These are phyloP conservation scores for Pichia exigua DNA, from an alignment of 805 yeast genomes.

Conservation along the genomic window DNA sequence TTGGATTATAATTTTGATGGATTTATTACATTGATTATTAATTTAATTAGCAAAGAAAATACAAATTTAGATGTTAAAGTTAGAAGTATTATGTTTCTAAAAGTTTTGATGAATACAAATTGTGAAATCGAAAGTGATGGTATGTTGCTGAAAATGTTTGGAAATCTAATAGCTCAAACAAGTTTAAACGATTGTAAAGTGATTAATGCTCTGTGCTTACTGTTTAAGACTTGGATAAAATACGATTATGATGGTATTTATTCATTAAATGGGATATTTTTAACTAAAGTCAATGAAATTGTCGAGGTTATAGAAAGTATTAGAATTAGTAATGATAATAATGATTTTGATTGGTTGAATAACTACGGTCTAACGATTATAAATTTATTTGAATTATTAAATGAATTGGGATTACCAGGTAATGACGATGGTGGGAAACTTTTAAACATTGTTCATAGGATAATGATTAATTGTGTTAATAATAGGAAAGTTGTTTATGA, in stretches of 20 bases:
- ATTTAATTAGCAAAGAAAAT: background rate
- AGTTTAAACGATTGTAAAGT: background rate
- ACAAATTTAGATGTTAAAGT: background rate
- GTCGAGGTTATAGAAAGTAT: background rate
- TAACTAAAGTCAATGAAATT: conserved; percentile 2
- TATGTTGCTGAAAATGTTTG: background rate
- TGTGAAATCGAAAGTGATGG: background rate
- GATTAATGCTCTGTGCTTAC: background rate
- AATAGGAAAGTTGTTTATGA: background rate
- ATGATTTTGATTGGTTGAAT: conserved; percentile 1
- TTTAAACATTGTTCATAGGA: background rate
- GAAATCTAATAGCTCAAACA: background rate
- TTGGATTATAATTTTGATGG: background rate
- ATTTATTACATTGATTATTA: background rate
- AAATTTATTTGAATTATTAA: background rate
- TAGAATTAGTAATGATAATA: background rate
- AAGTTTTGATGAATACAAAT: background rate
- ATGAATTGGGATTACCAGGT: background rate
- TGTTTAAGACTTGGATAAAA: conserved; percentile 2
- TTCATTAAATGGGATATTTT: background rate
- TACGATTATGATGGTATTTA: conserved; percentile 4
- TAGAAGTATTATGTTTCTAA: background rate
- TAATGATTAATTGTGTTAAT: background rate
- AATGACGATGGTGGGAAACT: background rate
- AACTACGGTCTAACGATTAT: background rate